Evolutionary conservation across 371 early-diverging fungal genomes (phyloP).

Genomic region (Rhizopus arrhizus): DNA sequence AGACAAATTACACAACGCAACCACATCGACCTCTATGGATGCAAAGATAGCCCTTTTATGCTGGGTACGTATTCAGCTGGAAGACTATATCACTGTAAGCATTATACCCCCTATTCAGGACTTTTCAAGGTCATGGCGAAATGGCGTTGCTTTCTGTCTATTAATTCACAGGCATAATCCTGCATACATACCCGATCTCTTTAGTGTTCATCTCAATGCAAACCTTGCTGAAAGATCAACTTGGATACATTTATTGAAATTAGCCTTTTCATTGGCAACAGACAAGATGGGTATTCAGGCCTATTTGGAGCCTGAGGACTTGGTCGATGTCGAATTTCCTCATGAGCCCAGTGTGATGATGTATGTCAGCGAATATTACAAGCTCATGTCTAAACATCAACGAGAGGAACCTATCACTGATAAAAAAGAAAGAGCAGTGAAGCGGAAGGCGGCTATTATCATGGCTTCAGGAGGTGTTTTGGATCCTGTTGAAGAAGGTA

Average conservation of each 20-base stretch:
- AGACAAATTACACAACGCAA: slow-evolving; percentile 20
- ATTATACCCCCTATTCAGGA: slow-evolving; percentile 65
- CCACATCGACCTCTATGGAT: slow-evolving; percentile 36
- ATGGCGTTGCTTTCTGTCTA: slow-evolving; percentile 72
- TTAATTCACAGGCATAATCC: slow-evolving; percentile 74
- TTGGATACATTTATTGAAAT: slow-evolving; percentile 37
- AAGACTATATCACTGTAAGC: slow-evolving; percentile 59
- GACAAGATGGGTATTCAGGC: slow-evolving; percentile 42
- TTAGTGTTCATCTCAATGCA: slow-evolving; percentile 31
- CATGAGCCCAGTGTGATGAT: slow-evolving; percentile 55
- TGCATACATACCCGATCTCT: slow-evolving; percentile 62
- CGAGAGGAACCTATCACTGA: slow-evolving; percentile 16
- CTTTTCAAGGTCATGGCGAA: slow-evolving; percentile 74
- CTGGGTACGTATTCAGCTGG: slow-evolving; percentile 74
- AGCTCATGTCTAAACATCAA: slow-evolving; percentile 44
- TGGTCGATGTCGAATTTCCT: slow-evolving; percentile 52
- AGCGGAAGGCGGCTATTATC: slow-evolving; percentile 37
- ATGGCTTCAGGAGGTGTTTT: slow-evolving; percentile 32
- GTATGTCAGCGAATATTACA: slow-evolving; percentile 55
- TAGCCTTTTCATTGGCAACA: slow-evolving; percentile 43
- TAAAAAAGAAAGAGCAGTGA: slow-evolving; percentile 26
- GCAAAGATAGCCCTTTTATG: slow-evolving; percentile 62
- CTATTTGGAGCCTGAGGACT: slow-evolving; percentile 50
- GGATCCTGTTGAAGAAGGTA: neutral
- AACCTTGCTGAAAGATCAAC: slow-evolving; percentile 36